Evolutionary conservation across 805 yeast species (phyloP).

Genomic region (Deakozyma indianensis): DNA sequence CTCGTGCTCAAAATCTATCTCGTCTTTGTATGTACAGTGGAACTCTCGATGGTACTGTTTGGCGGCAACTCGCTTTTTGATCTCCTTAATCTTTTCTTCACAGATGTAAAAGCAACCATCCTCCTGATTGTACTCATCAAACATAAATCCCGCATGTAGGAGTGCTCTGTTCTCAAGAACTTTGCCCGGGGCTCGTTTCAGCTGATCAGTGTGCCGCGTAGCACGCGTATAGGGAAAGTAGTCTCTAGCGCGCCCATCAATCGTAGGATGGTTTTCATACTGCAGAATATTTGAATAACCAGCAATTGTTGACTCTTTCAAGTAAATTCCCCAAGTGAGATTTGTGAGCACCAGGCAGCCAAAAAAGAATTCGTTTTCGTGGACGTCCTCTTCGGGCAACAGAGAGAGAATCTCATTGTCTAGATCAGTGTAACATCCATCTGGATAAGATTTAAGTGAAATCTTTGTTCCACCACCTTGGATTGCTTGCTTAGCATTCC

Average conservation of each 20-base stretch:
- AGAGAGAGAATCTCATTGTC: neutral
- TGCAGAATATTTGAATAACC: no score
- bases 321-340: no score
- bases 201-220: no score
- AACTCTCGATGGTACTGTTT: neutral
- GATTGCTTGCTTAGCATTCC: neutral
- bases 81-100: neutral
- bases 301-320: no score
- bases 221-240: no score
- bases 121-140: neutral
- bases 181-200: no score
- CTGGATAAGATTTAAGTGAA: neutral
- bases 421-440: neutral
- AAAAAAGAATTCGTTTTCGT: no score
- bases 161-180: neutral
- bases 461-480: slow-evolving; percentile 1
- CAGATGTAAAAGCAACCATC: neutral
- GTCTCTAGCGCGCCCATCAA: no score
- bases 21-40: neutral
- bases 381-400: no score
- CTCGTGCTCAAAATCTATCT: neutral
- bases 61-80: neutral
- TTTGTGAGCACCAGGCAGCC: no score
- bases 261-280: no score
- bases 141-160: neutral